Percentiles rank a stretch among this genome's conserved stretches.
Conservation (phyloP, 306 rosid species). For the Crotalaria pallida region DNA sequence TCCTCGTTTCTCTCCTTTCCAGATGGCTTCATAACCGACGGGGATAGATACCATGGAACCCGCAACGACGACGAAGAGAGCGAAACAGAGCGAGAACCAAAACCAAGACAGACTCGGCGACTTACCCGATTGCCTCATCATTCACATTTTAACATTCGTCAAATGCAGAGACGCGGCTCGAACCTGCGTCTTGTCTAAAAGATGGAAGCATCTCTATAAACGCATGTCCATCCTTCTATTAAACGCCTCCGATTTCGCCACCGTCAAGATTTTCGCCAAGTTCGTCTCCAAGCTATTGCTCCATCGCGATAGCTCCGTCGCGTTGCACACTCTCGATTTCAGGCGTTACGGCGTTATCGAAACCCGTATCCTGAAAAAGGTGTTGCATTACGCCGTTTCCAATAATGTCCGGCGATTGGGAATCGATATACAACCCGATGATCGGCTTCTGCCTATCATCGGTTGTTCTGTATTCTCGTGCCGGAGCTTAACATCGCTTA, state of each 20-base stretch:
- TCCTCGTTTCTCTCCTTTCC: too few relatives aligned
- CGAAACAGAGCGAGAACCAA: neutral
- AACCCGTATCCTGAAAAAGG: neutral
- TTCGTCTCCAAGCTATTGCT: neutral
- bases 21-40: too few relatives aligned
- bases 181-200: constrained; percentile 12
- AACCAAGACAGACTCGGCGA: constrained; percentile 8
- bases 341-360: neutral
- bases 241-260: neutral
- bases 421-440: neutral
- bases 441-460: neutral
- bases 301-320: neutral
- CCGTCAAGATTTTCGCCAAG: neutral
- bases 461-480: neutral
- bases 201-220: constrained; percentile 20
- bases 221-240: neutral
- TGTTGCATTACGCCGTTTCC: neutral
- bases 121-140: constrained; percentile 11
- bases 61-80: neutral
- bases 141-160: constrained; percentile 9
- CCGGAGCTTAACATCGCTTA: neutral
- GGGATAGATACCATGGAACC: neutral
- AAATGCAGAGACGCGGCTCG: neutral
- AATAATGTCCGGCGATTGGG: constrained; percentile 1
- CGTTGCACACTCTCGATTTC: neutral